Base-by-base conservation (phyloP, 2,329 filamentous ascomycete genomes). In the Aspergillus chevalieri region DNA sequence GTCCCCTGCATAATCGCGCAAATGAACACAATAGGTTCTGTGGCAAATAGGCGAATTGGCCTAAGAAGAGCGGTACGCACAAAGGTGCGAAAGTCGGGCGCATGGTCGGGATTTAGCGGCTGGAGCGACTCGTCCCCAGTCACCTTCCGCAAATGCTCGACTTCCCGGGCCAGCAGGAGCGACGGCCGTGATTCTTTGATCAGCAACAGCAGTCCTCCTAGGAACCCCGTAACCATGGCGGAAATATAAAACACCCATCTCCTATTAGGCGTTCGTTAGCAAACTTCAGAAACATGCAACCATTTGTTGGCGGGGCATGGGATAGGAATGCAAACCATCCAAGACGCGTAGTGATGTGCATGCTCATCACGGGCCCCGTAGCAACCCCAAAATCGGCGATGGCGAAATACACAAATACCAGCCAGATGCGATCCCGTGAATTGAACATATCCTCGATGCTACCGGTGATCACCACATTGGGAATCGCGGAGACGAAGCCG, bases 361-460 rank as follows among this genome's bases (percentile, higher is more conserved):
- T 65, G 8, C 70, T 70, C 49, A 71, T 68, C 1, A 75, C 65
- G 4, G 75, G 74, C 0, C 74, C 75, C 3, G 73, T 34, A 1
- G 65, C 63, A 2, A 77, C 52, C 0, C 72, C 75, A 6, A 71
- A 53, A 1, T 70, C 74, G 0, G 72, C 65, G 3, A 63, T 64
- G 12, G 65, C 61, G 34, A 67, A 67, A 70, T 74, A 78, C 2
- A 68, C 47, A 41, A 72, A 70, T 1, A 77, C 64, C 3, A 73
- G 53, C 73, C 73, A 77, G 3, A 76, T 69, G 5, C 75, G 65
- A 15, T 61, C 60, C 44, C 64, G 64, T 1, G 66, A 63, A 45
- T 75, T 69, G 58, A 69, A 77, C 58, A 78, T 68, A 54, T 78
- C 75, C 51, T 78, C 76, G 26, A 78, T 66, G 45, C 70, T 75